Evolutionary conservation across 1,284 basidiomycete genomes (phyloP).

Genomic region (Leccinum pachyderme): DNA sequence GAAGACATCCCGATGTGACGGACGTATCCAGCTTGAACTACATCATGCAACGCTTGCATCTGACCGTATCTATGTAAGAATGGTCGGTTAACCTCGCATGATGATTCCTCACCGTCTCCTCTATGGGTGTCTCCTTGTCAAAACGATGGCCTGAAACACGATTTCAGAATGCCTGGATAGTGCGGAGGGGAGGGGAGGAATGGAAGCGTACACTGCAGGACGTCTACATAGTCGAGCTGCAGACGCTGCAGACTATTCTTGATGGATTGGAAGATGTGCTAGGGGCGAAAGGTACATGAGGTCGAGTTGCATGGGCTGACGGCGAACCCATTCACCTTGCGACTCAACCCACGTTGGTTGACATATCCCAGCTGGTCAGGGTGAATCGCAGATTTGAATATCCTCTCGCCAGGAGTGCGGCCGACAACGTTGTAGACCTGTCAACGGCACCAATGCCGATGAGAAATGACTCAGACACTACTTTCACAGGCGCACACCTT

Average conservation of each 20-base stretch:
- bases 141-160: conserved; percentile 16
- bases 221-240: conserved; percentile 66
- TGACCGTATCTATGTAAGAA: conserved; percentile 1
- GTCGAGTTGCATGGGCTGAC: not conserved
- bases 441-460: not conserved
- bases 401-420: conserved; percentile 22
- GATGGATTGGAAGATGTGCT: conserved; percentile 72
- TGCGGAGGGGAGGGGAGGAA: not conserved
- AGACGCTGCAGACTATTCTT: conserved; percentile 62
- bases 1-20: conserved; percentile 54
- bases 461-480: not conserved
- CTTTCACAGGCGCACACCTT: conserved; percentile 45
- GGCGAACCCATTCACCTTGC: conserved; percentile 36
- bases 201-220: conserved; percentile 49
- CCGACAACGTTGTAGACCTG: conserved; percentile 37
- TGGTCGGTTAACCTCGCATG: not conserved
- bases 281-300: not conserved
- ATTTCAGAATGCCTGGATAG: not conserved
- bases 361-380: conserved; percentile 49
- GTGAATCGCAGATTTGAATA: conserved; percentile 16
- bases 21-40: conserved; percentile 48
- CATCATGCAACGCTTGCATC: conserved; percentile 54
- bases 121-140: conserved; percentile 20
- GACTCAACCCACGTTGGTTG: conserved; percentile 50
- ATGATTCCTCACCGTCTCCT: conserved; percentile 16